Evolutionary conservation across 1,139 yeast genomes (phyloP).

Genomic region (Candida tropicalis): DNA sequence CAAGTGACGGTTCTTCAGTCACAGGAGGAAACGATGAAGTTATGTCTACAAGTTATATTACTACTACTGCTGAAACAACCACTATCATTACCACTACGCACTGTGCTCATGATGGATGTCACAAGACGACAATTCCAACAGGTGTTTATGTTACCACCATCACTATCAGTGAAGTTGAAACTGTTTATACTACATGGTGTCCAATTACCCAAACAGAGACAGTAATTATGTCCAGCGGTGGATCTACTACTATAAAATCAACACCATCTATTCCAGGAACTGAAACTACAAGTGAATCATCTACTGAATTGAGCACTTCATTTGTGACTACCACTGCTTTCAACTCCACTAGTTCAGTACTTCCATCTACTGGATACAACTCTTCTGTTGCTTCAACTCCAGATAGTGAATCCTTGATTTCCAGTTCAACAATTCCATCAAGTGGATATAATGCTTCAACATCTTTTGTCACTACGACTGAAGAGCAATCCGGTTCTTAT

Average conservation of each 20-base stretch:
- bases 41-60: conserved; percentile 6
- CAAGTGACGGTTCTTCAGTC: not conserved
- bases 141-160: conserved; percentile 30
- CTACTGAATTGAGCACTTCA: not conserved
- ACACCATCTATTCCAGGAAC: conserved; percentile 3
- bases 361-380: not conserved
- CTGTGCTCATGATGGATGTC: conserved; percentile 40
- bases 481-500: not conserved
- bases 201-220: conserved; percentile 19
- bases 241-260: conserved; percentile 1
- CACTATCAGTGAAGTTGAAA: conserved; percentile 24
- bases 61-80: conserved; percentile 20
- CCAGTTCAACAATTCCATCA: not conserved
- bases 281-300: not conserved
- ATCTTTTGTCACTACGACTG: not conserved
- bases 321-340: not conserved
- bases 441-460: not conserved
- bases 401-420: not conserved
- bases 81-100: conserved; percentile 46
- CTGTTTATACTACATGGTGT: conserved; percentile 21
- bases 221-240: conserved; percentile 1
- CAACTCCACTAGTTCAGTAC: not conserved
- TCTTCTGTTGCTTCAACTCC: not conserved
- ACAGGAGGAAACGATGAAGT: not conserved
- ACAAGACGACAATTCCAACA: conserved; percentile 31